Conservation (phyloP, 495 filamentous ascomycete genomes). For the Rhypophila decipiens region DNA sequence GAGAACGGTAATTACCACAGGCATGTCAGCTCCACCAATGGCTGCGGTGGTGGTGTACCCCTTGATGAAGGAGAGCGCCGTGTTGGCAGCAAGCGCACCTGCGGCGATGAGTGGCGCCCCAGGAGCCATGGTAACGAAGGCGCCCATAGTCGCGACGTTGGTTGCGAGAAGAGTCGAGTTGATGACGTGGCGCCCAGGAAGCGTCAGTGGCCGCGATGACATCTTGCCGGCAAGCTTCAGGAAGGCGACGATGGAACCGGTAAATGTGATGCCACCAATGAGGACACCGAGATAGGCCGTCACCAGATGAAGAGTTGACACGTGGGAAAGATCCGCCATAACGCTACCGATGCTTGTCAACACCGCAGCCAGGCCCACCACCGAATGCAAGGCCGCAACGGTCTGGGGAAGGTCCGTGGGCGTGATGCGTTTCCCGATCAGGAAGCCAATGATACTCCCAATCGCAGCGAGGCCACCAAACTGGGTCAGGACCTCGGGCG, state of each 20-base stretch:
- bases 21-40: constrained; percentile 83
- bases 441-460: constrained; percentile 53
- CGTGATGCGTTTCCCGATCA: constrained; percentile 77
- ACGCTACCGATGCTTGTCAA: constrained; percentile 78
- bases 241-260: constrained; percentile 75
- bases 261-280: constrained; percentile 78
- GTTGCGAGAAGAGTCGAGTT: constrained; percentile 63
- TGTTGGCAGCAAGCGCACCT: constrained; percentile 63
- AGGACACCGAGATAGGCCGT: constrained; percentile 74
- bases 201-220: constrained; percentile 61
- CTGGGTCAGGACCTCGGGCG: constrained; percentile 63
- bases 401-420: constrained; percentile 77
- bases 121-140: constrained; percentile 70
- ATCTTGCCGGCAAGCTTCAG: constrained; percentile 71
- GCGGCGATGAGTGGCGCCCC: constrained; percentile 67
- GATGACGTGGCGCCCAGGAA: constrained; percentile 63
- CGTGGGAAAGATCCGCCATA: constrained; percentile 57
- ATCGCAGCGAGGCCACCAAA: constrained; percentile 64
- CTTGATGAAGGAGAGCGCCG: constrained; percentile 69
- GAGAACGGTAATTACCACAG: constrained; percentile 77
- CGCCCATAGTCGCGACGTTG: constrained; percentile 72
- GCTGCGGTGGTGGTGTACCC: constrained; percentile 76
- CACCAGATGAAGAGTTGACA: constrained; percentile 68
- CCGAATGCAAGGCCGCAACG: constrained; percentile 73
- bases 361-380: constrained; percentile 75